Base-by-base conservation (phyloP, 257 asterid genomes). In the Solanum pinnatisectum region DNA sequence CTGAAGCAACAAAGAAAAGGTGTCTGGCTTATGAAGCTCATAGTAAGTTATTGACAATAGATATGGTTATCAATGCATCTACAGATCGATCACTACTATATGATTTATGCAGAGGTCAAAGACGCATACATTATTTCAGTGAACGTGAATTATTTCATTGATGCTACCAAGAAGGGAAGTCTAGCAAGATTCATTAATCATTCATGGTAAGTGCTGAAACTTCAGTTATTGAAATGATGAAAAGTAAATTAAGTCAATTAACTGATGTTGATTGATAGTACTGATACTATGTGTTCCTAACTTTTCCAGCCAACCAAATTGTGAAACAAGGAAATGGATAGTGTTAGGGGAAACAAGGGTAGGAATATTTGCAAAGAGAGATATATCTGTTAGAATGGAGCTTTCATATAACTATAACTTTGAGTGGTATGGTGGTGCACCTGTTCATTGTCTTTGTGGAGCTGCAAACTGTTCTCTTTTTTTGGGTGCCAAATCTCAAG, bases 291-390 rank as follows among this genome's bases (percentile, higher is more conserved):
- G 82, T 87, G 77, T 88, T 87, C 3, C 89, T 87, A 82, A 86
- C 85, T 63, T 86, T 82, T 87, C 93, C 93, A 96, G 98, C 89
- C 92, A 90, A 89, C 99, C 98, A 85, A 96, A 95, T 89, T 95
- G 98, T 89, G 97, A 96, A 92, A 96, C 98, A 84, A 93, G 99
- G 94, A 97, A 95, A 90, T 97, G 98, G 98, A 97, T 94, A 59
- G 96, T 96, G 73, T 87, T 94, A 87, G 98, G 98, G 87, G 96
- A 94, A 89, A 93, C 98, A 4, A 91, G 98, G 91, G 99, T 97
- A 87, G 98, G 98, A 67, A 95, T 97, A 90, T 96, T 94, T 90
- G 97, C 99, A 27, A 95, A 91, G 92, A 82, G 87, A 86, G 98
- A 96, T 82, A 96, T 94, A 81, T 82, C 89, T 74, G 86, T 88